phyloP scores from a whole-genome alignment of 305 asterid species.

The Fraxinus nigra region DNA sequence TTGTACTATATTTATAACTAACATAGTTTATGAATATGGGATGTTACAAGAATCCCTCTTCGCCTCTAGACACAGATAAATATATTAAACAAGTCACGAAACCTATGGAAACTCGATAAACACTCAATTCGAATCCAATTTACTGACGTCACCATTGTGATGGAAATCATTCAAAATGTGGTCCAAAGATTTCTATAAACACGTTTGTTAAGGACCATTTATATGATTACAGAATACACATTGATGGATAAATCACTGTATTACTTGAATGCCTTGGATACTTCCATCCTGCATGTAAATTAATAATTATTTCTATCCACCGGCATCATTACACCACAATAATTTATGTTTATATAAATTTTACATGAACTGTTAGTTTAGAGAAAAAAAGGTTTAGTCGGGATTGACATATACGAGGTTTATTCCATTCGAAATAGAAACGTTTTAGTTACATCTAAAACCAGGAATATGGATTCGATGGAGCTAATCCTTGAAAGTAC shows the following conservation, averaged over 20 bases:
- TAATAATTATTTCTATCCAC: slow-evolving; percentile 25
- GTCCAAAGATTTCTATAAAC: background rate
- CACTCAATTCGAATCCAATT: background rate
- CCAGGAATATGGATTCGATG: background rate
- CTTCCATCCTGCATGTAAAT: slow-evolving; percentile 19
- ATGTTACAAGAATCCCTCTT: background rate
- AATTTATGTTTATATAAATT: background rate
- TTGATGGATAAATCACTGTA: slow-evolving; percentile 7
- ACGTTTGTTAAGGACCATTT: background rate
- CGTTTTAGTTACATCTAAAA: slow-evolving; percentile 8
- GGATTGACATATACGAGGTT: background rate
- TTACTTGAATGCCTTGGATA: slow-evolving; percentile 11
- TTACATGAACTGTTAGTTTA: background rate
- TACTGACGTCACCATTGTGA: background rate
- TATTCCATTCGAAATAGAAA: background rate
- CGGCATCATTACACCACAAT: slow-evolving; percentile 14
- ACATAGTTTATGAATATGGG: background rate
- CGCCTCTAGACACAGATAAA: background rate
- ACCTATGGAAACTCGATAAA: background rate
- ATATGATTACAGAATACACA: slow-evolving; percentile 1
- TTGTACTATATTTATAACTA: background rate
- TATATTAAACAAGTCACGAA: background rate
- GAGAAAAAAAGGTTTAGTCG: background rate
- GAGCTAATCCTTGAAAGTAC: slow-evolving; percentile 7
- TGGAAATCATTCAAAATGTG: background rate